A percentile compares a stretch with the other conserved stretches of the same genome.
Conservation (phyloP, 1,284 basidiomycete species). For the Salmacisia buchloeana region DNA sequence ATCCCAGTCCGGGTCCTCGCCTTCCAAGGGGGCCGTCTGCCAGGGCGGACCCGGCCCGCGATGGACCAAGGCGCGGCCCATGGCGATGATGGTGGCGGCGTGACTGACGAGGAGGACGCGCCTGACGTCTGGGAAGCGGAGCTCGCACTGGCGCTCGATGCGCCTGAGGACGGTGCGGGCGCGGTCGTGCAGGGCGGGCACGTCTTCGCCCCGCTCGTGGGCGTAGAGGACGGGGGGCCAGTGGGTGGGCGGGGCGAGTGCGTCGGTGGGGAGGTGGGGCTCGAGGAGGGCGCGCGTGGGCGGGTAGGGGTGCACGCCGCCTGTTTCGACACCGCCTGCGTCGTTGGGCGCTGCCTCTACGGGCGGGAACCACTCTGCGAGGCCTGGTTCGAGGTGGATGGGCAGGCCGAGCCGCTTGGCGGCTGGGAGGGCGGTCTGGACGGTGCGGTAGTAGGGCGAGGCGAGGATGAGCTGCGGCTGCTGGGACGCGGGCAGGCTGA, state of each 20-base stretch:
- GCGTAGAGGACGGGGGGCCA: slow-evolving; percentile 63
- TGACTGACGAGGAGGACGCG: slow-evolving; percentile 68
- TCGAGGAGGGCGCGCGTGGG: slow-evolving; percentile 58
- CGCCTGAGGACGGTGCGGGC: slow-evolving; percentile 57
- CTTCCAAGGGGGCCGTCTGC: no score
- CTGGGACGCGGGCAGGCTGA: slow-evolving; percentile 62
- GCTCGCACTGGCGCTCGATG: slow-evolving; percentile 25
- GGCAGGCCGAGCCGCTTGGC: slow-evolving; percentile 63
- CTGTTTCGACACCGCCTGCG: neutral
- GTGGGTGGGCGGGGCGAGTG: slow-evolving; percentile 53
- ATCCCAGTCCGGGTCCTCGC: no score
- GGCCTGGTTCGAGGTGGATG: slow-evolving; percentile 70
- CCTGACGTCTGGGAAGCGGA: slow-evolving; percentile 49
- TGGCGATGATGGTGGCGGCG: slow-evolving; percentile 70
- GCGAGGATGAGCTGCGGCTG: slow-evolving; percentile 66
- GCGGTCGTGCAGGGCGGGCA: slow-evolving; percentile 63
- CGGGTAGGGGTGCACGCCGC: slow-evolving; percentile 46
- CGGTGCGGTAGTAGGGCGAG: slow-evolving; percentile 65
- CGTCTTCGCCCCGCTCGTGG: slow-evolving; percentile 66
- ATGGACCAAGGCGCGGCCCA: slow-evolving; percentile 62
- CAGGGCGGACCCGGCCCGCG: neutral
- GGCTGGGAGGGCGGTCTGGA: slow-evolving; percentile 68
- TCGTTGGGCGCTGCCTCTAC: slow-evolving; percentile 56
- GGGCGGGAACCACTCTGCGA: slow-evolving; percentile 79
- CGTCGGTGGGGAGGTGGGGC: slow-evolving; percentile 65